Evolutionary conservation across 83 land plant species (phyloP).

Genomic region (Isoetes engelmannii): DNA sequence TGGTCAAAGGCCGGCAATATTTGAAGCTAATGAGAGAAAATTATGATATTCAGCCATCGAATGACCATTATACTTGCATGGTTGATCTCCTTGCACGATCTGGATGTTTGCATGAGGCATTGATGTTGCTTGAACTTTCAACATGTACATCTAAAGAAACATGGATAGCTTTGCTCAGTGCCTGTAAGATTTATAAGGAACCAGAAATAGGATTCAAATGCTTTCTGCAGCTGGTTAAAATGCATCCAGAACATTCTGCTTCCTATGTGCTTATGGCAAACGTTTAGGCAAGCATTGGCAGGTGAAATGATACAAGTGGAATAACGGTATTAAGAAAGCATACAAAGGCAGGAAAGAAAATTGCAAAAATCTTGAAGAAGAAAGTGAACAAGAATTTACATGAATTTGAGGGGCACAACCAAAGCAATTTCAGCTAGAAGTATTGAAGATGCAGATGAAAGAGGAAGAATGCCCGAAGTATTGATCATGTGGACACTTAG

Average conservation of each 20-base stretch:
- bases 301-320: not conserved
- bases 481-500: too few species aligned
- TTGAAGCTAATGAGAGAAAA: not conserved
- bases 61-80: not conserved
- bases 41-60: not conserved
- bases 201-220: slow-evolving; percentile 3
- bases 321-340: too few species aligned
- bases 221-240: slow-evolving; percentile 10
- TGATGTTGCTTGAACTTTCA: not conserved
- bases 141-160: not conserved
- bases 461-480: too few species aligned
- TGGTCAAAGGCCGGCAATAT: not conserved
- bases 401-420: too few species aligned
- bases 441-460: too few species aligned
- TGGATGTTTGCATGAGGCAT: not conserved
- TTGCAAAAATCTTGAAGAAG: too few species aligned
- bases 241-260: slow-evolving; percentile 19
- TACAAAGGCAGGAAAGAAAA: too few species aligned
- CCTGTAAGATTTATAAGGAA: slow-evolving; percentile 18
- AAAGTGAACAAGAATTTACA: too few species aligned
- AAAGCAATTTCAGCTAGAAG: too few species aligned
- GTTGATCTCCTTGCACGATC: slow-evolving; percentile 2
- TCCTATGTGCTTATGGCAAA: slow-evolving; percentile 21
- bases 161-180: slow-evolving; percentile 26
- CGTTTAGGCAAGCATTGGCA: slow-evolving; percentile 11